A percentile compares a stretch with the other conserved stretches of the same genome.
Conservation (phyloP, 2,329 filamentous ascomycete genomes). For the Botrytis elliptica region DNA sequence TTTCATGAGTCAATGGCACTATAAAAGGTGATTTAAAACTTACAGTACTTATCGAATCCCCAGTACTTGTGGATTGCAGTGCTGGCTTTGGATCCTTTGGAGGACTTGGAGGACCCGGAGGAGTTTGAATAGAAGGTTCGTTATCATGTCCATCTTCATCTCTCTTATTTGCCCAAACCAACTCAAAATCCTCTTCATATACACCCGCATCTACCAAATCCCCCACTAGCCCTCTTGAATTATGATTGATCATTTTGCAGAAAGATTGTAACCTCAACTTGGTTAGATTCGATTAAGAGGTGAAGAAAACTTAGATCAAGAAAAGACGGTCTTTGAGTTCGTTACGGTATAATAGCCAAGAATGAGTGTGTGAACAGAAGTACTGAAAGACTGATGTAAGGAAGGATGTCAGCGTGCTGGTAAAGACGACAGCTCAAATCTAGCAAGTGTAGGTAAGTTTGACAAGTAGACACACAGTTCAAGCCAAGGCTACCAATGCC, state of each 20-base stretch:
- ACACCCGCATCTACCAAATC: slow-evolving; percentile 11
- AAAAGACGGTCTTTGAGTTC: neutral
- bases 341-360: neutral
- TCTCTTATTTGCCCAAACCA: slow-evolving; percentile 12
- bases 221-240: neutral
- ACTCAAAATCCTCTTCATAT: slow-evolving; percentile 11
- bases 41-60: neutral
- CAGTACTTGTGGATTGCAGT: neutral
- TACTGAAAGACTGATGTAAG: neutral
- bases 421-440: neutral
- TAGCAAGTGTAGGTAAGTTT: neutral
- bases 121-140: neutral
- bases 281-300: neutral
- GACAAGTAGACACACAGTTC: neutral
- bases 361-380: neutral
- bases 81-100: neutral
- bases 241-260: slow-evolving; percentile 1
- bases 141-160: neutral
- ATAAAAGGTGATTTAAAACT: neutral
- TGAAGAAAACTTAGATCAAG: neutral
- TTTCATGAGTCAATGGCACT: neutral
- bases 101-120: neutral
- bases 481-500: neutral
- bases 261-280: neutral
- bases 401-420: slow-evolving; percentile 3